These are phyloP conservation scores for Auricularia sp. DNA, from an alignment of 768 basidiomycete genomes.

Conservation along the genomic window DNA sequence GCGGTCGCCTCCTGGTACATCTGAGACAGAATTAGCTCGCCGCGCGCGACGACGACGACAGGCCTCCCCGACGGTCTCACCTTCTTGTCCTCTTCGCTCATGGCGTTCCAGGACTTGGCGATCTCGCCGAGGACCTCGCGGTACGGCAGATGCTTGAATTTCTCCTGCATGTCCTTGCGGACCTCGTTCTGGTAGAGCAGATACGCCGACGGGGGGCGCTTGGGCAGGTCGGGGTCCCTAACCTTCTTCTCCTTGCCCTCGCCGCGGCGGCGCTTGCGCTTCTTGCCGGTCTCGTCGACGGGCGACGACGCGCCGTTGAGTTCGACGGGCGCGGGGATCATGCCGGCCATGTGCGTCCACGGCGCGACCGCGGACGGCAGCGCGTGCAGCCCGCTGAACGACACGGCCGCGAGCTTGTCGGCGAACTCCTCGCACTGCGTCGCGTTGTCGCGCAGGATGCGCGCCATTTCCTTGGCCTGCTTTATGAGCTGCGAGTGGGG, in stretches of 20 bases:
- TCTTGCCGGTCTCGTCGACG: constrained; percentile 27
- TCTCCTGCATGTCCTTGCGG: constrained; percentile 57
- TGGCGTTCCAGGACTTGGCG: constrained; percentile 59
- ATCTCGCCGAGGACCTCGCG: constrained; percentile 64
- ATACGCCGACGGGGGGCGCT: constrained; percentile 86
- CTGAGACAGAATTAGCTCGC: constrained; percentile 23
- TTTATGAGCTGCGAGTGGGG: neutral
- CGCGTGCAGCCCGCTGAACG: neutral
- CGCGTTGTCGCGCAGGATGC: constrained; percentile 49
- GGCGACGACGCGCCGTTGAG: constrained; percentile 10
- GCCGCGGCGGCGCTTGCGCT: constrained; percentile 35
- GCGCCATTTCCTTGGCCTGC: neutral
- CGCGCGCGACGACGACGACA: constrained; percentile 7
- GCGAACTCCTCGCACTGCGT: constrained; percentile 51
- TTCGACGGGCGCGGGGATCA: neutral
- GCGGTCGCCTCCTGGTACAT: constrained; percentile 31
- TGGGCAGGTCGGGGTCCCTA: constrained; percentile 89
- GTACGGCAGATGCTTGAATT: constrained; percentile 55
- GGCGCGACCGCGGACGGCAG: neutral
- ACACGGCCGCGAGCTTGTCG: constrained; percentile 29
- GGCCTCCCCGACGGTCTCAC: constrained; percentile 34
- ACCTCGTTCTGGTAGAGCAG: constrained; percentile 90
- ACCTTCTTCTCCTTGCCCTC: constrained; percentile 43
- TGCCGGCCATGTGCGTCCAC: neutral
- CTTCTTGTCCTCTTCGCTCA: constrained; percentile 61